phyloP scores from a whole-genome alignment of 352 stramenopile genomes.

The Labyrinthula sp. region DNA sequence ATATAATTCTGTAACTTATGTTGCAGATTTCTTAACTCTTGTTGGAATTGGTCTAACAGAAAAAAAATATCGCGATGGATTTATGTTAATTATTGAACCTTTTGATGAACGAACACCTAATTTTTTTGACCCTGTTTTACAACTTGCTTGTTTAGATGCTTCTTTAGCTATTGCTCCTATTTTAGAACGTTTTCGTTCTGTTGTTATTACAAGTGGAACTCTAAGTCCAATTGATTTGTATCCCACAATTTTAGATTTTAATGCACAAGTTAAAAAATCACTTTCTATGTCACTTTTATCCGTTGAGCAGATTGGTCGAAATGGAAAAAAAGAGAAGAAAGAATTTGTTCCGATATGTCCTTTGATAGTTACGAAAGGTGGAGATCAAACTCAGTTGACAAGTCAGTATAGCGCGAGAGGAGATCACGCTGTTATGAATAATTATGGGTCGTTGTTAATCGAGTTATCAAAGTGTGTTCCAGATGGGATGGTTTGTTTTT shows the following conservation, averaged over 20 bases:
- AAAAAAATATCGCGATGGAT: slow-evolving; percentile 73
- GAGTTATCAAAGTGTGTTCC: slow-evolving; percentile 75
- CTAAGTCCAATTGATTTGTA: slow-evolving; percentile 96
- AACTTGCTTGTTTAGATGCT: slow-evolving; percentile 55
- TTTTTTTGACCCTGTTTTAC: slow-evolving; percentile 36
- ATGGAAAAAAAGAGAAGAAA: too few species aligned
- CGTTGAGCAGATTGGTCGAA: too few species aligned
- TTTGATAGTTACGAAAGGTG: slow-evolving; percentile 83
- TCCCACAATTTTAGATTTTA: slow-evolving; percentile 89
- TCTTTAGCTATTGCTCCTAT: slow-evolving; percentile 89
- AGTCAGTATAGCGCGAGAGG: slow-evolving; percentile 70
- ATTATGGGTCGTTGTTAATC: slow-evolving; percentile 80
- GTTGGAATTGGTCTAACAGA: too few species aligned
- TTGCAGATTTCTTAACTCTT: slow-evolving; percentile 89
- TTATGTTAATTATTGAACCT: slow-evolving; percentile 81
- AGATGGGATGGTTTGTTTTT: slow-evolving; percentile 96
- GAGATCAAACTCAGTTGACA: slow-evolving; percentile 82
- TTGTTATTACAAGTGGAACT: slow-evolving; percentile 68
- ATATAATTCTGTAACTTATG: slow-evolving; percentile 71
- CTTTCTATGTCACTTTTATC: slow-evolving; percentile 90
- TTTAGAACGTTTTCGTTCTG: slow-evolving; percentile 77
- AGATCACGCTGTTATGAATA: slow-evolving; percentile 60
- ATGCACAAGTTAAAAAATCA: slow-evolving; percentile 76
- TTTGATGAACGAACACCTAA: slow-evolving; percentile 31
- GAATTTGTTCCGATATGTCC: too few species aligned